Evolutionary conservation across 192 early-diverging fungal genomes (phyloP).

Genomic region (Linnemannia zychae): DNA sequence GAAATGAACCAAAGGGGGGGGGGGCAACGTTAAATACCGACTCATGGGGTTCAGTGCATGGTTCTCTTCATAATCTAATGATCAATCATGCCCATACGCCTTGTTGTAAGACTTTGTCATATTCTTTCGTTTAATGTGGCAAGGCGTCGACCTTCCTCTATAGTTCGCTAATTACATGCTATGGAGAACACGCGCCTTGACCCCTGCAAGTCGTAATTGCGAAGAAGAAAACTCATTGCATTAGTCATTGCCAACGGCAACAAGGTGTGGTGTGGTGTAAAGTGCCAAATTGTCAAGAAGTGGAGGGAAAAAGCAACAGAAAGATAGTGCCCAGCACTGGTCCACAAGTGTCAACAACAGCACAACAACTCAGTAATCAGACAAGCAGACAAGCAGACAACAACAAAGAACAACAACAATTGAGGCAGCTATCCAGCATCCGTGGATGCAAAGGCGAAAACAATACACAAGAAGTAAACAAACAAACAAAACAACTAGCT

Average conservation of each 20-base stretch:
- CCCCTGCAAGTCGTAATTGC: background rate
- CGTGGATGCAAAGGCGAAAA: slow-evolving; percentile 10
- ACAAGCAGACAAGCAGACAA: background rate
- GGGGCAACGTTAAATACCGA: too few relatives aligned
- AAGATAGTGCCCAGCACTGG: background rate
- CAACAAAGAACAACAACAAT: background rate
- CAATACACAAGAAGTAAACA: background rate
- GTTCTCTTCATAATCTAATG: background rate
- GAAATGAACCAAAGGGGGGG: too few relatives aligned
- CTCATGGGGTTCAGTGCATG: background rate
- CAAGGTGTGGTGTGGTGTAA: background rate
- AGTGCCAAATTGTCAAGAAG: background rate
- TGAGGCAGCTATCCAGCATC: background rate
- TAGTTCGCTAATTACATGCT: background rate
- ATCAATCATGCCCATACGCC: background rate
- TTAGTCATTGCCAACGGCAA: background rate
- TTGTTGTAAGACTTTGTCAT: background rate
- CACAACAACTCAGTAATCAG: too few relatives aligned
- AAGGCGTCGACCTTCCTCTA: background rate
- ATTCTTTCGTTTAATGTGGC: background rate
- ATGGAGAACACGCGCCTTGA: background rate
- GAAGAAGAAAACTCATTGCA: background rate
- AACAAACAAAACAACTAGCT: slow-evolving; percentile 3
- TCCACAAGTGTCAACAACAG: background rate
- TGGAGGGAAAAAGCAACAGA: background rate